Base-by-base conservation (phyloP, 192 early-diverging fungal species). In the Gaertneriomyces sp. region DNA sequence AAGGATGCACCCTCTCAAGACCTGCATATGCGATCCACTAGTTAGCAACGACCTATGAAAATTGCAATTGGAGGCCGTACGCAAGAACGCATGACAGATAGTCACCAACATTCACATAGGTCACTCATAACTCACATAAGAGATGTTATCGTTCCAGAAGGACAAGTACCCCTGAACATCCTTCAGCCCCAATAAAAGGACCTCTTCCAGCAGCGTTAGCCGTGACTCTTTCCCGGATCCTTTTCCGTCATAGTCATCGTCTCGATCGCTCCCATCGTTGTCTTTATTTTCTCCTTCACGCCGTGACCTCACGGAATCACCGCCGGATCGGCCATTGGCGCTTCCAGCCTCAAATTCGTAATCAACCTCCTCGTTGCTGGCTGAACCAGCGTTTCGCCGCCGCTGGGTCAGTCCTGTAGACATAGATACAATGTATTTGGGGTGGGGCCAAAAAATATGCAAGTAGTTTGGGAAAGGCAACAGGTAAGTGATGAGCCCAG, bases 121-220 rank as follows among this genome's bases (percentile, higher is more conserved):
- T 33, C 25, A 33, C 2, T 33, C 25, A 33, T 4, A 39, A 73
- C 71, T 25, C 46, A 82, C 81, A 77, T 98, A 98, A 19, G 93
- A 95, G 58, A 98, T 93, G 73, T 93, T 94, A 78, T 98, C 96
- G 77, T 98, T 98, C 96, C 96, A 98, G 73, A 98, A 98, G 25
- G 93, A 95, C 44, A 98, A 84, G 64, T 96, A 94, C 2, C 96
- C 96, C 81, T 94, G 90, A 61, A 81, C 84, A 75, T 98, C 96
- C 73, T 98, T 98, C 51, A 97, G 79, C 8, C 96, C 96, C 45
- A 98, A 63, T 56, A 98, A 79, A 61, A 98, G 73, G 12, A 96
- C 88, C 68, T 98, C 94, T 69, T 98, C 96, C 87, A 98, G 88
- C 45, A 98, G 74, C n/a, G 94, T 98, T 47, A 98, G 76, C 72